Base-by-base conservation (phyloP, 1,284 basidiomycete species). In the Ganoderma sp. region DNA sequence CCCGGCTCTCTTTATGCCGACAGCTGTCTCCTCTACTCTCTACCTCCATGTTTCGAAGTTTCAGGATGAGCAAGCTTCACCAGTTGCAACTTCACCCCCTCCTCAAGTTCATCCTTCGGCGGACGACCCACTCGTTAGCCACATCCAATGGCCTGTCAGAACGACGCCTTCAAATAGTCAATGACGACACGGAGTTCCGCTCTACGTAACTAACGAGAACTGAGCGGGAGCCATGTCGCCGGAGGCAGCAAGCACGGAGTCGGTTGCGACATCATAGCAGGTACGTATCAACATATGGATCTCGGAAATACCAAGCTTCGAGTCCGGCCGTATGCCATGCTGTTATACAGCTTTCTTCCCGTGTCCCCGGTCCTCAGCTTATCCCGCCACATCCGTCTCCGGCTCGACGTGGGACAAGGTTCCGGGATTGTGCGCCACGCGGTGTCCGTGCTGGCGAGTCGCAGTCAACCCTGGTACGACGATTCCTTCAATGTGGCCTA, bases 351-450 rank as follows among this genome's bases (percentile, higher is more conserved):
- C 25, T 7, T 17, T 56, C 32, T 22, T 5, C 17, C 2, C 8
- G 7, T 12, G 8, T 37, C 4, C 17, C 14, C 32, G 3, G 10
- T n/a, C 19, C 34, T 32, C 10, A 42, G 28, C 4, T 67, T 25
- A 61, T 8, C 28, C 28, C 15, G 0, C 28, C 6, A 17, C 52
- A 17, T 64, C 57, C 12, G 48, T 22, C 52, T 66, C 61, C 3
- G 63, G 50, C 28, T 71, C 65, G 48, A 66, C 67, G 48, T 73
- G 70, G 39, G 63, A 70, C 8, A 75, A 67, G n/a, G 74, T 72
- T n/a, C 65, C 67, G 3, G 67, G 73, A 61, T 75, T 75, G 63
- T 75, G 72, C 37, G 71, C 69, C 12, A 72, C 70, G 25, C 63
- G 68, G 54, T 73, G 71, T 1, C 71, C 71, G 56, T 74, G 67